Evolutionary conservation across 2,329 filamentous ascomycete species (phyloP), one percentile per base, ranked within the genome.

Genomic region (Alternaria burnsii): DNA sequence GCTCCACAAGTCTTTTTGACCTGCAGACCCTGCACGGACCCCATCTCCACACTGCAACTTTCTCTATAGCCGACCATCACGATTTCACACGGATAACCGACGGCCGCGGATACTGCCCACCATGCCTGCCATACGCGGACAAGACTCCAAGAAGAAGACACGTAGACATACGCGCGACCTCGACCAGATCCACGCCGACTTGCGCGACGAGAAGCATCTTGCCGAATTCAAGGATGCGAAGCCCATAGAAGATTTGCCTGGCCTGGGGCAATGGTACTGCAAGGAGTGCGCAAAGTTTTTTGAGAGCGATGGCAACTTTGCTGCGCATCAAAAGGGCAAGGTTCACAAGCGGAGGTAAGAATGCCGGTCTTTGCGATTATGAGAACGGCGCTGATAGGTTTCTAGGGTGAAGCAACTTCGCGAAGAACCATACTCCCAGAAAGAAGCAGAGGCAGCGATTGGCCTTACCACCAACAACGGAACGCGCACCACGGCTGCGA

Each of bases 271-370:
- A 70, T 89, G 89, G 77, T 98, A 97, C 80, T 99, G 95, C 79
- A 84, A 91, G 16, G 91, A 97, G 80, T 99, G 95, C 79, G 91
- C 95, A 65, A 98, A 97, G 82, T 98, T 92, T 90, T 98, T 96
- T 78, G 94, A 98, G 78, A 91, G 89, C 51, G 91, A 95, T 68
- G 79, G 86, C 71, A 96, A 92, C 70, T 82, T 97, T 59, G 83
- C 85, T 36, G 84, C 87, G 28, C 95, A 99, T 80, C 84, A 85
- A 58, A 92, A 91, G 78, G 93, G 92, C 71, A 99, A 97, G 82
- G 92, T 92, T 66, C 95, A 99, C 81, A 97, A 94, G 86, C 88
- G 93, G 83, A 91, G 91, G 92, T 93, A 66, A 79, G 73, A 51
- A 11, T 1, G 3, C 11, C 20, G 30, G 30, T 28, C 9, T 16